Conservation (phyloP, 305 asterid species). For the Fraxinus xanthoxyloides region DNA sequence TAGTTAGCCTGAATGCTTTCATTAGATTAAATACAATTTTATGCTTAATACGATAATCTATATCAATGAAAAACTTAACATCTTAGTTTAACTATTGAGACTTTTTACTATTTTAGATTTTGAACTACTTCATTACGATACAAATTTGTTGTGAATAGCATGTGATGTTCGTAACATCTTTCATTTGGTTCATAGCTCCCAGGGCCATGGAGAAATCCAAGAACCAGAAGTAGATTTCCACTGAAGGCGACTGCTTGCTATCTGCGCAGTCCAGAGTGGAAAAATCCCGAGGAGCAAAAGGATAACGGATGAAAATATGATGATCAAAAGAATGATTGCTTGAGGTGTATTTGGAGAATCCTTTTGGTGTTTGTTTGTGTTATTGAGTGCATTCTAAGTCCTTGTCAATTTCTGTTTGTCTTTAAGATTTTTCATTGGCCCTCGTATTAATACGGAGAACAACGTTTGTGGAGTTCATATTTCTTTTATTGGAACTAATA, state of each 20-base stretch:
- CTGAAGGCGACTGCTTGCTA: slow-evolving; percentile 20
- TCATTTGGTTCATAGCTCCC: slow-evolving; percentile 49
- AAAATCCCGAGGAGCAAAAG: not conserved
- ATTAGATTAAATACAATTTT: not conserved
- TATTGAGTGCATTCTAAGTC: slow-evolving; percentile 20
- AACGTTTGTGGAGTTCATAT: slow-evolving; percentile 32
- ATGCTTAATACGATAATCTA: not conserved
- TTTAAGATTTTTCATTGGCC: not conserved
- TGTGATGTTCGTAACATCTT: not conserved
- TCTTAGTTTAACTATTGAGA: not conserved
- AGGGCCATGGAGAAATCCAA: slow-evolving; percentile 62
- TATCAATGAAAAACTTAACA: not conserved
- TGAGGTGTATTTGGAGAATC: slow-evolving; percentile 19
- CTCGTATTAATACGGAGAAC: slow-evolving; percentile 13
- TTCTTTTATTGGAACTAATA: slow-evolving; percentile 10
- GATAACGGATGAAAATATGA: not conserved
- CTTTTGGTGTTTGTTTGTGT: slow-evolving; percentile 19
- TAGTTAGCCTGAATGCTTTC: not conserved
- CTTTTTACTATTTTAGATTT: not conserved
- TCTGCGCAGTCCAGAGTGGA: slow-evolving; percentile 20
- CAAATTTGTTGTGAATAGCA: not conserved
- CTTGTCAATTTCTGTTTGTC: slow-evolving; percentile 17
- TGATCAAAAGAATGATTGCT: slow-evolving; percentile 10
- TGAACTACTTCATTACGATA: not conserved
- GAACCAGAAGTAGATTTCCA: slow-evolving; percentile 45